Evolutionary conservation across 306 rosid genomes (phyloP).

Genomic region (Cicer bijugum): DNA sequence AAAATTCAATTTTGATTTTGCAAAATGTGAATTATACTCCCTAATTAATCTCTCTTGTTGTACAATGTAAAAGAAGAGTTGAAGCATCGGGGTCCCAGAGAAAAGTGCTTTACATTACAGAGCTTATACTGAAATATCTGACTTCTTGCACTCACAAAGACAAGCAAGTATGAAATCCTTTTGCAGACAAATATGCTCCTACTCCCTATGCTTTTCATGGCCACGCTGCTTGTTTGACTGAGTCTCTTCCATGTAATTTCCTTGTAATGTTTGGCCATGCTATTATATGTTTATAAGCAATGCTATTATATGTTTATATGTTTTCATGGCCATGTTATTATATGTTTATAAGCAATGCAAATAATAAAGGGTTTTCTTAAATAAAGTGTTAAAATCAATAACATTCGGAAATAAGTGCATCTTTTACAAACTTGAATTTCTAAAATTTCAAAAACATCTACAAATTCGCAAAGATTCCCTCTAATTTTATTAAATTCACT

Average conservation of each 20-base stretch:
- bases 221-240: constrained; percentile 41
- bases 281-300: no score
- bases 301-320: no score
- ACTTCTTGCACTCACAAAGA: constrained; percentile 49
- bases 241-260: constrained; percentile 24
- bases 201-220: constrained; percentile 40
- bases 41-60: neutral
- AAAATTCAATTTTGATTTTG: no score
- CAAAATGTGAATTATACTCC: no score
- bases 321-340: neutral
- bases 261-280: neutral
- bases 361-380: no score
- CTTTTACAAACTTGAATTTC: no score
- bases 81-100: constrained; percentile 33
- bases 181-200: constrained; percentile 44
- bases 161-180: constrained; percentile 47
- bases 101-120: constrained; percentile 29
- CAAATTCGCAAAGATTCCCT: no score
- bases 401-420: no score
- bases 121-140: constrained; percentile 44
- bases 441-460: no score
- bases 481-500: no score
- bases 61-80: neutral
- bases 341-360: no score
- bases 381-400: no score